phyloP scores from a whole-genome alignment of 2,329 filamentous ascomycete species.

The Grosmannia huntii region DNA sequence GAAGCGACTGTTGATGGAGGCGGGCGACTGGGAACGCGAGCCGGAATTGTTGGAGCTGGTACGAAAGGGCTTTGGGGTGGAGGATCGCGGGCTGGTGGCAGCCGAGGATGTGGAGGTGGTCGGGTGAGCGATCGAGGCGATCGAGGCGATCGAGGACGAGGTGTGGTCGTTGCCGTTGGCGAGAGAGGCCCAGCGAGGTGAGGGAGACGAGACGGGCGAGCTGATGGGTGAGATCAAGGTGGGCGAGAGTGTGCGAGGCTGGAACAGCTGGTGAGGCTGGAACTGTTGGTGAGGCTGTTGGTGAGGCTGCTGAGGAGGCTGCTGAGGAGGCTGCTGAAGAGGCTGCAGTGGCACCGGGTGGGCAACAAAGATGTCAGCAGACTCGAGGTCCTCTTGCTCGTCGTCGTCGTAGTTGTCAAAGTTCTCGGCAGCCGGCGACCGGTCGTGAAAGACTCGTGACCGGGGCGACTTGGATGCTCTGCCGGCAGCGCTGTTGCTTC shows the following conservation, averaged over 20 bases:
- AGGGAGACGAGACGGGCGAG: conserved; percentile 19
- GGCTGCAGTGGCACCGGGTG: neutral
- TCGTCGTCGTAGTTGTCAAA: conserved; percentile 3
- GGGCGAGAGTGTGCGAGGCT: conserved; percentile 1
- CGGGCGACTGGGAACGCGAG: conserved; percentile 9
- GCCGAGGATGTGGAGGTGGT: conserved; percentile 5
- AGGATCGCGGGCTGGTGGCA: conserved; percentile 9
- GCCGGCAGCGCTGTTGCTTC: neutral
- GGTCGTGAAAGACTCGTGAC: neutral
- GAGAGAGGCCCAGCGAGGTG: conserved; percentile 35
- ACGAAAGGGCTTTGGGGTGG: neutral
- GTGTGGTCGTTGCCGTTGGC: conserved; percentile 12
- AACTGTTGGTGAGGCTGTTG: neutral
- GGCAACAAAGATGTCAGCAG: neutral
- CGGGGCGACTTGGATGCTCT: neutral
- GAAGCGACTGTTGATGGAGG: conserved; percentile 17
- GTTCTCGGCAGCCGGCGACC: neutral
- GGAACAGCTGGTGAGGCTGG: too few species aligned
- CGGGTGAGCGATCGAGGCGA: neutral
- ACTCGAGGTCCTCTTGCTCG: neutral
- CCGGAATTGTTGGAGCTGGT: conserved; percentile 6
- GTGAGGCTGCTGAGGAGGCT: too few species aligned
- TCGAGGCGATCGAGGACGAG: neutral
- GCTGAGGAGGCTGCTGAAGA: too few species aligned
- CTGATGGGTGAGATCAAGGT: conserved; percentile 15